Evolutionary conservation across 129 eudicot genomes (phyloP), one percentile per base, ranked within the genome.

Genomic region (Flaveria bidentis): DNA sequence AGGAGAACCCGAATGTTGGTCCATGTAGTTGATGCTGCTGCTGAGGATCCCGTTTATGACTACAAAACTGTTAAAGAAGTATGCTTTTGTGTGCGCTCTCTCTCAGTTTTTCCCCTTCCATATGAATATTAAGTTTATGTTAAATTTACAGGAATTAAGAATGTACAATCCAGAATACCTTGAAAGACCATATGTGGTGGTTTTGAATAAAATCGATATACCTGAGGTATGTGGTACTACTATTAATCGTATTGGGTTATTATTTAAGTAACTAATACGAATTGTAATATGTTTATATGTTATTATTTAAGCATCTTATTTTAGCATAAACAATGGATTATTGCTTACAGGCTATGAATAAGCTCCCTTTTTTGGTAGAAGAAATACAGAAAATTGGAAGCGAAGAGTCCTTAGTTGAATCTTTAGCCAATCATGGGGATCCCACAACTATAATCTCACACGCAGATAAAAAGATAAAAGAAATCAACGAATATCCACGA

Each of bases 81-180:
- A 87, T 58, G 76, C 20, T 36, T 78, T 16, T 46, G 15, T 18
- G 25, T 16, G 17, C 62, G 41, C 22, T 3, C 9, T 63, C 44
- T 33, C 28, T 18, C 23, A 2, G 26, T 15, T 63, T 28, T 30
- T 30, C 2, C 18, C 18, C 69, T 16, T 63, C 14, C 46, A 56
- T 16, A 14, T 68, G 57, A 52, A 28, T 62, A 10, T 76, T 14
- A 63, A 30, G 30, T 30, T 15, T 63, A 61, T 60, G 66, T 60
- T 42, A 64, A 16, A 44, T 14, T 18, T 77, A 74, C 86, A 94
- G 96, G 99, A 91, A 74, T 78, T 94, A 84, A 86, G 97, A 73
- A 94, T 94, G 99, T 94, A 91, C 86, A 94, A 94, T 86, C 97
- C 99, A 13, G 97, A 94, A 46, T 94, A 94, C 79, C 93, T 94